A percentile compares a stretch with the other conserved stretches of the same genome.
Evolutionary conservation across 139 green algal genomes (phyloP).

Genomic region (Closterium sp.): DNA sequence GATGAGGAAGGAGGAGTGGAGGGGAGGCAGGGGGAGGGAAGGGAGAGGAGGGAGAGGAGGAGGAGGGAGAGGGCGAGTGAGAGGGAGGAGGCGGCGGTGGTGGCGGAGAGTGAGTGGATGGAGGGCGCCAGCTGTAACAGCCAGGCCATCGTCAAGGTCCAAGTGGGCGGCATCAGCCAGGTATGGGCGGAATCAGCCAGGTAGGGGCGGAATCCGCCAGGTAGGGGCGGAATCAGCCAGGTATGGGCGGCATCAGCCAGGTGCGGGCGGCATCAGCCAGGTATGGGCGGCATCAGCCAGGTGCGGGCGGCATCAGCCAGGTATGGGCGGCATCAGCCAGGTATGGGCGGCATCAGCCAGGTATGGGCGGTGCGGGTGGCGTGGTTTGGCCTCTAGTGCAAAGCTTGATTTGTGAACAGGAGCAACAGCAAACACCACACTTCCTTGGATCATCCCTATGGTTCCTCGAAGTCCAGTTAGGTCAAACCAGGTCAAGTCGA

Average conservation of each 20-base stretch:
- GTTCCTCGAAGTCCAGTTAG: too few species aligned
- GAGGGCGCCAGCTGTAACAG: conserved; percentile 15
- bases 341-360: conserved; percentile 5
- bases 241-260: not conserved
- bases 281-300: conserved; percentile 5
- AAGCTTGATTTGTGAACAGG: too few species aligned
- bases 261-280: conserved; percentile 13
- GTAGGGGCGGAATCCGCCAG: not conserved
- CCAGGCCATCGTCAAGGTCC: conserved; percentile 51
- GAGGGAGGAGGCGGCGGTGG: not conserved
- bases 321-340: conserved; percentile 5
- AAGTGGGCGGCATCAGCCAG: conserved; percentile 1
- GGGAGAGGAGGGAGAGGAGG: not conserved
- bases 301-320: conserved; percentile 7
- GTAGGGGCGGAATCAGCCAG: conserved; percentile 13
- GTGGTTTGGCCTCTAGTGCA: too few species aligned
- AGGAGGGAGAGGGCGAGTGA: not conserved
- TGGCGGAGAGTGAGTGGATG: not conserved
- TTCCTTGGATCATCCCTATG: too few species aligned
- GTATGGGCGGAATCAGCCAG: conserved; percentile 17
- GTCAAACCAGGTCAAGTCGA: too few species aligned
- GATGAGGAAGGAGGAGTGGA: not conserved
- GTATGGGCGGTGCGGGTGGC: conserved; percentile 10
- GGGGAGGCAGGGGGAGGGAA: not conserved
- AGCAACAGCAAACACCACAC: too few species aligned